phyloP scores from a whole-genome alignment of 768 basidiomycete species.

The Xerocomellus chrysenteron region DNA sequence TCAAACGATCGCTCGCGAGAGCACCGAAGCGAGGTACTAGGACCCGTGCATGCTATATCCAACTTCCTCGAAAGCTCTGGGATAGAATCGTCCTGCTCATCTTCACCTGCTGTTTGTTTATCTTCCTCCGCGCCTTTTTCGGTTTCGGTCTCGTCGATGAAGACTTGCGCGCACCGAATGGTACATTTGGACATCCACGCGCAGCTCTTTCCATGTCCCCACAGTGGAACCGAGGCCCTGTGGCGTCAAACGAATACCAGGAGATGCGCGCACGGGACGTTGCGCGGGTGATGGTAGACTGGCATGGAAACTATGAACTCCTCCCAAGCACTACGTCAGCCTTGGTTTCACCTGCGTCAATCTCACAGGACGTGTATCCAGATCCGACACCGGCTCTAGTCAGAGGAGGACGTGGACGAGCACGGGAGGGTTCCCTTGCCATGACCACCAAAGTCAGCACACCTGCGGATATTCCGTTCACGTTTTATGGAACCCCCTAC shows the following conservation, averaged over 20 bases:
- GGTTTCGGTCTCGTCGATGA: conserved; percentile 18
- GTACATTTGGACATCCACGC: not conserved
- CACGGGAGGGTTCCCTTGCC: not conserved
- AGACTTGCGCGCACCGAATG: not conserved
- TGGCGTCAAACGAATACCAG: not conserved
- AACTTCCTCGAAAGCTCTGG: conserved; percentile 15
- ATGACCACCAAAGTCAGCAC: not conserved
- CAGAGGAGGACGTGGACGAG: not conserved
- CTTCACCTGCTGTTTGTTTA: conserved; percentile 25
- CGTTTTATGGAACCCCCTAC: conserved; percentile 12
- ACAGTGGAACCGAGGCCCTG: not conserved
- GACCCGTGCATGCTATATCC: not conserved
- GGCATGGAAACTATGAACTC: conserved; percentile 23
- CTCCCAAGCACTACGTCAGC: not conserved
- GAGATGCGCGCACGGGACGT: not conserved
- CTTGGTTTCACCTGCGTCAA: conserved; percentile 2
- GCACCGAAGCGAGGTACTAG: not conserved
- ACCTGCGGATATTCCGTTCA: not conserved
- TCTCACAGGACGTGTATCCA: conserved; percentile 25
- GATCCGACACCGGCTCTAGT: conserved; percentile 14
- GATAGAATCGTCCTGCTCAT: conserved; percentile 23
- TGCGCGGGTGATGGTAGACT: conserved; percentile 13
- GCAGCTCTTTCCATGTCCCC: not conserved
- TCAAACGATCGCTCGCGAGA: not conserved
- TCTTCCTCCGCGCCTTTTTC: conserved; percentile 27